Percentiles rank a stretch among this genome's conserved stretches.
phyloP scores from a whole-genome alignment of 2,329 filamentous ascomycete species.

The Neofusicoccum sp. region DNA sequence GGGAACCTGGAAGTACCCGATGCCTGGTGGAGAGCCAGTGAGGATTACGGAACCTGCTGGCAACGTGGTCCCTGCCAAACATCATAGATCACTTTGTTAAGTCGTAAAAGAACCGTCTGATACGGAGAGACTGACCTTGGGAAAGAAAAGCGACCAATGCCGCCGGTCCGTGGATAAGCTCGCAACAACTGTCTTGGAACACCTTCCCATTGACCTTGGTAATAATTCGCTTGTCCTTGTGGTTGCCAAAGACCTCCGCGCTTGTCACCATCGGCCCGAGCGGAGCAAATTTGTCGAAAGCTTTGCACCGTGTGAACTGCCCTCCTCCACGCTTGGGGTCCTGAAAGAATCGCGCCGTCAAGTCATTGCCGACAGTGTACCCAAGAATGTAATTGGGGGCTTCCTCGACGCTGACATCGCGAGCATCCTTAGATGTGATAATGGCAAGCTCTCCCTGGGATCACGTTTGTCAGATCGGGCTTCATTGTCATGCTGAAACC shows the following conservation, averaged over 20 bases:
- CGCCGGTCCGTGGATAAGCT: neutral
- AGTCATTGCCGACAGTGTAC: constrained; percentile 26
- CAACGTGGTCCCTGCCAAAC: constrained; percentile 43
- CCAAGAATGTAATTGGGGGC: constrained; percentile 54
- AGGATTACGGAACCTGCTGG: constrained; percentile 45
- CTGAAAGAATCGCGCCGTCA: constrained; percentile 25
- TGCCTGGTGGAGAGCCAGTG: constrained; percentile 41
- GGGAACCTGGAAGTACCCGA: constrained; percentile 21
- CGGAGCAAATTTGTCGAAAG: constrained; percentile 19
- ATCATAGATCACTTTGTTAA: constrained; percentile 29
- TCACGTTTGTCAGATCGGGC: neutral
- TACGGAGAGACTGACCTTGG: constrained; percentile 37
- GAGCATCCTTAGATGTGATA: constrained; percentile 21
- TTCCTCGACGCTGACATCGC: constrained; percentile 22
- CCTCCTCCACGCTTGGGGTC: constrained; percentile 43
- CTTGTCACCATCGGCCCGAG: constrained; percentile 24
- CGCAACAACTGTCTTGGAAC: constrained; percentile 9
- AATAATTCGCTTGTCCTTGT: neutral
- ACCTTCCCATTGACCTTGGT: constrained; percentile 25
- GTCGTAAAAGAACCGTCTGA: neutral
- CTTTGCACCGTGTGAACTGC: constrained; percentile 20
- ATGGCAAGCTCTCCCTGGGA: constrained; percentile 5
- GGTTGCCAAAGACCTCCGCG: constrained; percentile 1
- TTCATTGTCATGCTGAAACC: neutral
- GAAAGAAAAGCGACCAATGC: constrained; percentile 15